phyloP scores from a whole-genome alignment of 345 rosid genomes.

The Aethionema arabicum region DNA sequence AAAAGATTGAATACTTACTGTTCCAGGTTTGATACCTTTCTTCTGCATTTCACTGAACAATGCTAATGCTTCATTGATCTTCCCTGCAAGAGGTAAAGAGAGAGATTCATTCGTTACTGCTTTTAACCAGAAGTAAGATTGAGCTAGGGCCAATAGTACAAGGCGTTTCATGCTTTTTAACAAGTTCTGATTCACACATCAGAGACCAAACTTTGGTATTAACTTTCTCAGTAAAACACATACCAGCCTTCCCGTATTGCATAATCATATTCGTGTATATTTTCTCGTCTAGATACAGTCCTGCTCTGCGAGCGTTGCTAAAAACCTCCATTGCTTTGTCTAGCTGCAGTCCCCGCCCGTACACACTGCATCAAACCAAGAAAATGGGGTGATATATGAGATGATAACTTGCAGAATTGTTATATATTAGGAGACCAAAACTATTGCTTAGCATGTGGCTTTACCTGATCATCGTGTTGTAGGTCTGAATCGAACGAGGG shows the following conservation, averaged over 20 bases:
- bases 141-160: not conserved
- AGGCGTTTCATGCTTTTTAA: constrained; percentile 1
- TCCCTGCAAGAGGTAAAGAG: constrained; percentile 51
- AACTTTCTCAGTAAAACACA: constrained; percentile 4
- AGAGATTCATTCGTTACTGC: constrained; percentile 7
- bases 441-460: not conserved
- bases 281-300: constrained; percentile 67
- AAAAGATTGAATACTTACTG: constrained; percentile 42
- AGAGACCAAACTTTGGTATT: not conserved
- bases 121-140: constrained; percentile 13
- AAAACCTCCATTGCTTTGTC: constrained; percentile 69
- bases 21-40: constrained; percentile 73
- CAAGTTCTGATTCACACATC: constrained; percentile 7
- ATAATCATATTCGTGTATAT: constrained; percentile 69
- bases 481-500: constrained; percentile 69
- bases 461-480: constrained; percentile 76
- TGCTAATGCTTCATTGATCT: constrained; percentile 52
- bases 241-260: constrained; percentile 78
- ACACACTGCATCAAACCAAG: constrained; percentile 58
- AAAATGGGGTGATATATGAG: constrained; percentile 23
- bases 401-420: constrained; percentile 11
- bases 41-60: constrained; percentile 64
- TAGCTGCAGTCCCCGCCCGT: constrained; percentile 58
- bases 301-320: constrained; percentile 43
- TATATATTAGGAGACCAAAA: constrained; percentile 12